Evolutionary conservation across 2,329 filamentous ascomycete species (phyloP).

Genomic region (Beauveria varroae): DNA sequence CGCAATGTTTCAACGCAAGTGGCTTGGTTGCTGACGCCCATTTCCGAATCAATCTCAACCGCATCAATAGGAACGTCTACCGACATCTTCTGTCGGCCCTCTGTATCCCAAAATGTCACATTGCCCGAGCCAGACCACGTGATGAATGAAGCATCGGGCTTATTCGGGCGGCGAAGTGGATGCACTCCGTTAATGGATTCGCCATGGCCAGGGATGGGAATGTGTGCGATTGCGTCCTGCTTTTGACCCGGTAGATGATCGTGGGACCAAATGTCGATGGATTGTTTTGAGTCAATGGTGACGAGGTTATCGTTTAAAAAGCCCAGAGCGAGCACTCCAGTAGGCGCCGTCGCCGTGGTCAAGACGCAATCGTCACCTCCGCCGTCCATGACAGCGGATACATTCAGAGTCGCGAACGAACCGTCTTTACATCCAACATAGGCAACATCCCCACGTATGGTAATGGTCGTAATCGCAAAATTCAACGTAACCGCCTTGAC

Average conservation of each 20-base stretch:
- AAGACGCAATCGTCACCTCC: constrained; percentile 29
- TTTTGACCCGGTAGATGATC: constrained; percentile 35
- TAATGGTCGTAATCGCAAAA: constrained; percentile 62
- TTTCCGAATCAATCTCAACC: constrained; percentile 37
- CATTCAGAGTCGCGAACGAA: constrained; percentile 45
- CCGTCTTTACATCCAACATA: constrained; percentile 65
- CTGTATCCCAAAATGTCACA: constrained; percentile 73
- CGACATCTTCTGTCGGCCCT: constrained; percentile 60
- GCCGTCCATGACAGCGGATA: constrained; percentile 40
- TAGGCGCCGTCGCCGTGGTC: constrained; percentile 28
- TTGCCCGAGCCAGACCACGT: constrained; percentile 82
- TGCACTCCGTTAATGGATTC: constrained; percentile 68
- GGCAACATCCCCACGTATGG: constrained; percentile 49
- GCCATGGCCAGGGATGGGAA: constrained; percentile 55
- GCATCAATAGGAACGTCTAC: constrained; percentile 65
- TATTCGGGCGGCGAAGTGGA: constrained; percentile 52
- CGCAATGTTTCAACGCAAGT: constrained; percentile 52
- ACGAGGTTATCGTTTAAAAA: constrained; percentile 61
- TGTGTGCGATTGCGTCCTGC: constrained; percentile 33
- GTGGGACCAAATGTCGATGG: constrained; percentile 60
- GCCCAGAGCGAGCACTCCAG: constrained; percentile 58
- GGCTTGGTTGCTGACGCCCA: constrained; percentile 50
- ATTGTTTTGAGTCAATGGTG: constrained; percentile 67
- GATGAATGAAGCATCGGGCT: constrained; percentile 64
- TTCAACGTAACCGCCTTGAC: constrained; percentile 56